phyloP scores from a whole-genome alignment of 1,139 yeast species.

The Yamadazyma blattariae region DNA sequence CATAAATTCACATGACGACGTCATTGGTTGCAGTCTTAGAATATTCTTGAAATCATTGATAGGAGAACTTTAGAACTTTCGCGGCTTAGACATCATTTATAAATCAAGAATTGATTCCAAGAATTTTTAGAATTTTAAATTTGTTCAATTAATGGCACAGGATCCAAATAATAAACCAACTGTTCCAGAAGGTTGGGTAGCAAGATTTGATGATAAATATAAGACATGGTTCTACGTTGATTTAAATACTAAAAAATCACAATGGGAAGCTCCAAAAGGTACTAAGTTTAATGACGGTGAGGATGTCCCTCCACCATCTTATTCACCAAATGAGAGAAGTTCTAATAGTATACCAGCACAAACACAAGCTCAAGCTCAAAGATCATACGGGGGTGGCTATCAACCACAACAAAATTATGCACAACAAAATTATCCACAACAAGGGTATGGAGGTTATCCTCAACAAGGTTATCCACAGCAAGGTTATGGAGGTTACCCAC shows the following conservation, averaged over 20 bases:
- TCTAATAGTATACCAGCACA: background rate
- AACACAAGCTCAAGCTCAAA: background rate
- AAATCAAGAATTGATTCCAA: too few relatives aligned
- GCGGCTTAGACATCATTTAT: too few relatives aligned
- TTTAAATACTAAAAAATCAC: constrained; percentile 68
- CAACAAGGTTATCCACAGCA: constrained; percentile 18
- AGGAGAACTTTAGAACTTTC: too few relatives aligned
- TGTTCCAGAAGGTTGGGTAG: constrained; percentile 83
- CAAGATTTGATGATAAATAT: constrained; percentile 80
- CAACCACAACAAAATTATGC: constrained; percentile 8
- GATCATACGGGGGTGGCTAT: background rate
- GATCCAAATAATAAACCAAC: constrained; percentile 42
- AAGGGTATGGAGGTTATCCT: constrained; percentile 19
- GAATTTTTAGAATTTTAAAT: too few relatives aligned
- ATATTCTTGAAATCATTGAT: too few relatives aligned
- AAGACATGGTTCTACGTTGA: constrained; percentile 77
- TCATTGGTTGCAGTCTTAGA: too few relatives aligned
- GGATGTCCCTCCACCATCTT: constrained; percentile 32
- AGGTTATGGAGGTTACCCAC: constrained; percentile 23
- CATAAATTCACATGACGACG: too few relatives aligned
- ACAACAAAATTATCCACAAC: constrained; percentile 14
- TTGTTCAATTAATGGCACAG: constrained; percentile 6
- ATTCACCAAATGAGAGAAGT: constrained; percentile 21
- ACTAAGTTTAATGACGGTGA: constrained; percentile 38
- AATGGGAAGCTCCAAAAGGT: constrained; percentile 85